A percentile compares a stretch with the other conserved stretches of the same genome.
These are phyloP conservation scores for Pseudogymnoascus sp. DNA, from an alignment of 2,329 filamentous ascomycete genomes.

Conservation along the genomic window DNA sequence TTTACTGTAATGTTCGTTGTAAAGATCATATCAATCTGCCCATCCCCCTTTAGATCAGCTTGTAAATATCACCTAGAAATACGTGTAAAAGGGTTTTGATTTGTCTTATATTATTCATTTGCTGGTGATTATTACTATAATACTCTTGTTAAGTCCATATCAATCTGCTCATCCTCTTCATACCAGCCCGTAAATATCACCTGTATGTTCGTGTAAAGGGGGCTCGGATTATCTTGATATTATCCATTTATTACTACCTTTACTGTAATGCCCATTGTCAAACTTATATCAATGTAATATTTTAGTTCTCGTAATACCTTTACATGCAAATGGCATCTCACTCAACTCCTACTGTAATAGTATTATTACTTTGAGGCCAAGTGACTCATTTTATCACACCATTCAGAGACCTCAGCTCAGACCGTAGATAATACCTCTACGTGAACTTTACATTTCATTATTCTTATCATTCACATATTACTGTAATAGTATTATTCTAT, in stretches of 20 bases:
- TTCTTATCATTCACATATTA: background rate
- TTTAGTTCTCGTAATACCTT: background rate
- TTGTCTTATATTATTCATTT: background rate
- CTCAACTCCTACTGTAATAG: background rate
- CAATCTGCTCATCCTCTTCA: background rate
- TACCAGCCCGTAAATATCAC: background rate
- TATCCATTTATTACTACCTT: background rate
- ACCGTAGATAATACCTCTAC: background rate
- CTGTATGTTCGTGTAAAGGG: background rate
- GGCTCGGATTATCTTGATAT: background rate
- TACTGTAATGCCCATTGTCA: background rate
- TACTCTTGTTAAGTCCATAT: background rate
- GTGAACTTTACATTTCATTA: background rate
- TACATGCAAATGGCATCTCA: background rate
- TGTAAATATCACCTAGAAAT: background rate
- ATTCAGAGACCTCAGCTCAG: background rate
- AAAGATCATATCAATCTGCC: background rate
- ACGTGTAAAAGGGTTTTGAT: background rate
- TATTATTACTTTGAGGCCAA: background rate
- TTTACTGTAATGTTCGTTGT: background rate
- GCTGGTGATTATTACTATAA: background rate
- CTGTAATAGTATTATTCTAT: background rate
- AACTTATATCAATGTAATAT: background rate
- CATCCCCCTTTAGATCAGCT: background rate
- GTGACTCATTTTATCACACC: background rate